Conservation (phyloP, 345 rosid genomes). For the Pistacia atlantica region DNA sequence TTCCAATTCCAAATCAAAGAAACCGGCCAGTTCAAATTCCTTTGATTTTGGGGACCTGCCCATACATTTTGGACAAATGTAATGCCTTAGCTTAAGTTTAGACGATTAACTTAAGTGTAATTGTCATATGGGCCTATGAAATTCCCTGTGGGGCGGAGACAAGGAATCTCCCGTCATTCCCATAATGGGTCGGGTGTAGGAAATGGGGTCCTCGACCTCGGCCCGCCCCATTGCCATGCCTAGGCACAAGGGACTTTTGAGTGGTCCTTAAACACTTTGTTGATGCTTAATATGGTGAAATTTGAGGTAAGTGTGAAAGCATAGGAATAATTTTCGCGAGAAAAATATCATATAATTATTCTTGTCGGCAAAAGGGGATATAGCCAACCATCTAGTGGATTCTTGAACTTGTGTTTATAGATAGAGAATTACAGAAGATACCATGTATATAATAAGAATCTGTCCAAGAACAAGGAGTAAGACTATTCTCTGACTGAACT, state of each 20-base stretch:
- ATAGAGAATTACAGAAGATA: not conserved
- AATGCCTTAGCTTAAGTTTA: no score
- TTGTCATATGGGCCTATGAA: no score
- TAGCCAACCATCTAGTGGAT: not conserved
- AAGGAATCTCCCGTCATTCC: no score
- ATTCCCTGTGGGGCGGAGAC: no score
- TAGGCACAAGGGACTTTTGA: not conserved
- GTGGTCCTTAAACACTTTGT: conserved; percentile 11
- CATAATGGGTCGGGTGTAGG: no score
- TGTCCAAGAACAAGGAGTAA: conserved; percentile 14
- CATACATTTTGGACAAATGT: no score
- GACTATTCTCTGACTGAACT: conserved; percentile 12
- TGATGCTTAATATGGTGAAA: conserved; percentile 8
- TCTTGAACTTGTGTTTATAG: not conserved
- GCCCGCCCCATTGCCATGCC: no score
- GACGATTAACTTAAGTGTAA: no score
- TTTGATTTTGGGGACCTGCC: no score
- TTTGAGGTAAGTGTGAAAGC: not conserved
- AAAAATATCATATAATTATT: not conserved
- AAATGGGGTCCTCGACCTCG: no score
- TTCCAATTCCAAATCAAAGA: no score
- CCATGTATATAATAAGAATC: conserved; percentile 19
- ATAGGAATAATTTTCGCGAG: not conserved
- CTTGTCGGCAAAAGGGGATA: conserved; percentile 18
- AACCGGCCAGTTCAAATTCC: no score